Evolutionary conservation across 768 basidiomycete genomes (phyloP).

Genomic region (Lactifluus hygrophoroides): DNA sequence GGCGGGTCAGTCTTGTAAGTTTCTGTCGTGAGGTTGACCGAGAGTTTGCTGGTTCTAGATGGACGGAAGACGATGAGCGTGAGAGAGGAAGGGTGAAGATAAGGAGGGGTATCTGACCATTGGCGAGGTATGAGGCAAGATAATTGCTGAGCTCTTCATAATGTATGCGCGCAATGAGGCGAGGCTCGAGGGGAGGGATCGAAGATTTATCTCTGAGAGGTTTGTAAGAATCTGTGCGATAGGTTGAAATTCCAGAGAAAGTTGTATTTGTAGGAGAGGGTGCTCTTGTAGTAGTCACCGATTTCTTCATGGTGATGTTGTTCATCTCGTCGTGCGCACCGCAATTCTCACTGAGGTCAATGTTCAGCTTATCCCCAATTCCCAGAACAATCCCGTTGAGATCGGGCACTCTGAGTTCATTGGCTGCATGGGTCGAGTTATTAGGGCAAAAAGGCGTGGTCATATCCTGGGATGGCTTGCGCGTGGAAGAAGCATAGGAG

Average conservation of each 20-base stretch:
- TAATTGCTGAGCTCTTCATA: constrained; percentile 66
- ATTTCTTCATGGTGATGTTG: constrained; percentile 44
- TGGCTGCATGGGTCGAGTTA: constrained; percentile 36
- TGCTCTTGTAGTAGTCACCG: no score
- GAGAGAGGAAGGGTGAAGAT: no score
- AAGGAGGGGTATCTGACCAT: constrained; percentile 39
- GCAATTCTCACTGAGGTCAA: no score
- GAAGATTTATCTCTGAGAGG: constrained; percentile 50
- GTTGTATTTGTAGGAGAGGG: constrained; percentile 78
- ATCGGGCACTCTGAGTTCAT: constrained; percentile 64
- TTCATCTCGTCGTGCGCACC: no score
- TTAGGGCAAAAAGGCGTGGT: constrained; percentile 29
- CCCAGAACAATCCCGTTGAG: constrained; percentile 54
- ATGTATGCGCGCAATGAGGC: constrained; percentile 52
- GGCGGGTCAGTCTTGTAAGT: constrained; percentile 83
- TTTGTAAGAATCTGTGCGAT: constrained; percentile 71
- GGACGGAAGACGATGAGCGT: neutral
- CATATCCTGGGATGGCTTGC: constrained; percentile 46
- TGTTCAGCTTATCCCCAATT: no score
- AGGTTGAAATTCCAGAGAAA: constrained; percentile 85
- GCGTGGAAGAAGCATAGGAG: constrained; percentile 28
- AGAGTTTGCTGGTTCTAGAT: constrained; percentile 62
- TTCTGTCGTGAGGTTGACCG: constrained; percentile 79
- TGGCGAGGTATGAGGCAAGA: constrained; percentile 61
- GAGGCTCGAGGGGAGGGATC: constrained; percentile 48